Conservation (phyloP, 805 yeast species). For the Kazachstania psychrophila region DNA sequence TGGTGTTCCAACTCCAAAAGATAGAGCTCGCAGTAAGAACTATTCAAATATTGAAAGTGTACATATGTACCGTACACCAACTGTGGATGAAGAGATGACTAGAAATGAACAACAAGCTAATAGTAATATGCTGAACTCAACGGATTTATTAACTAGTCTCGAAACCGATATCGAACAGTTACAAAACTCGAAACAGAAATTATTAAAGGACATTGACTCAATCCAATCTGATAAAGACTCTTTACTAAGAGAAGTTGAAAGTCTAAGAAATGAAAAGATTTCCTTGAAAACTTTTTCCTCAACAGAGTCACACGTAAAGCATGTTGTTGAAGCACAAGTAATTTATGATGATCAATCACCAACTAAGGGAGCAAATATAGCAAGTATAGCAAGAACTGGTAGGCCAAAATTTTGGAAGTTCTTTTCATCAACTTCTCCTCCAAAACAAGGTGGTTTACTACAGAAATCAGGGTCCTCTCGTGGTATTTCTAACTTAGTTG, state of each 20-base stretch:
- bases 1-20: no score
- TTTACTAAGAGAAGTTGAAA: slow-evolving; percentile 4
- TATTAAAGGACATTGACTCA: neutral
- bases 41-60: neutral
- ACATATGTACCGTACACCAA: neutral
- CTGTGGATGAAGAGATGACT: neutral
- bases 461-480: slow-evolving; percentile 1
- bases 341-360: slow-evolving; percentile 7
- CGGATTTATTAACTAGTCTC: neutral
- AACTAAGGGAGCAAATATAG: slow-evolving; percentile 15
- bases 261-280: slow-evolving; percentile 2
- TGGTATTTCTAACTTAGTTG: neutral
- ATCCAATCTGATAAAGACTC: slow-evolving; percentile 1
- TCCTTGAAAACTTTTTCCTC: neutral
- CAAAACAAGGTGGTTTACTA: neutral
- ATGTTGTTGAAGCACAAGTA: neutral
- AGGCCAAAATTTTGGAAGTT: slow-evolving; percentile 31
- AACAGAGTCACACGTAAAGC: neutral
- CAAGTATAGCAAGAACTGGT: slow-evolving; percentile 19
- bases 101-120: neutral
- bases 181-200: slow-evolving; percentile 3
- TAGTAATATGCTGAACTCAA: neutral
- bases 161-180: slow-evolving; percentile 5
- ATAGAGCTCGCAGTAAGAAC: no score
- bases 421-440: slow-evolving; percentile 14